A percentile compares a stretch with the other conserved stretches of the same genome.
Evolutionary conservation across 2,329 filamentous ascomycete species (phyloP).

Genomic region (Phialemonium atrogriseum): DNA sequence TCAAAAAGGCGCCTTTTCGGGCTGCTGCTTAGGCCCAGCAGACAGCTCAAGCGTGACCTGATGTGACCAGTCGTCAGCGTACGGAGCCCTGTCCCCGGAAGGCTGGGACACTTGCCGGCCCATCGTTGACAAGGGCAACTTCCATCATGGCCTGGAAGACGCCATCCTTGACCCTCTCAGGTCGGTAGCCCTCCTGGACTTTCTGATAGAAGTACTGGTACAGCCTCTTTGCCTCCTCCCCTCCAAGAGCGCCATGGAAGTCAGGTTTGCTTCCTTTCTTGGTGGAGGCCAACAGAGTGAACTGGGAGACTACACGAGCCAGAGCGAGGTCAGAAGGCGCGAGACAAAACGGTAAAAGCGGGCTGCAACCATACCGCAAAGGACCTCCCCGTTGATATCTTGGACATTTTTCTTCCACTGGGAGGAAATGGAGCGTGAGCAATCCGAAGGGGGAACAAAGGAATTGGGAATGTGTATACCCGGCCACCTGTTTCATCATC

Average conservation of each 20-base stretch:
- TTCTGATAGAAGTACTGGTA: slow-evolving; percentile 79
- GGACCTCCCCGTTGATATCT: slow-evolving; percentile 82
- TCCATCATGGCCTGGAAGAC: slow-evolving; percentile 99
- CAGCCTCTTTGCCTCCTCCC: slow-evolving; percentile 68
- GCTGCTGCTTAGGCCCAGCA: too few relatives aligned
- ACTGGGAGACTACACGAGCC: slow-evolving; percentile 82
- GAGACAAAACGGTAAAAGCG: neutral
- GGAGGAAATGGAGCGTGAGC: slow-evolving; percentile 7
- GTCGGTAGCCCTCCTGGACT: slow-evolving; percentile 61
- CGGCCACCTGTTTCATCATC: slow-evolving; percentile 66
- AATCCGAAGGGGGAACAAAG: slow-evolving; percentile 6
- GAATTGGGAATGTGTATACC: slow-evolving; percentile 33
- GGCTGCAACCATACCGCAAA: slow-evolving; percentile 85
- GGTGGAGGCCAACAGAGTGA: slow-evolving; percentile 86
- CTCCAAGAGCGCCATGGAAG: slow-evolving; percentile 80
- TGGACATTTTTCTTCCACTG: slow-evolving; percentile 88
- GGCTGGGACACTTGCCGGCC: slow-evolving; percentile 49
- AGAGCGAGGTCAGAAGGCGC: slow-evolving; percentile 3
- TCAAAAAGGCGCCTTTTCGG: too few relatives aligned
- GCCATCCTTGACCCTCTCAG: slow-evolving; percentile 82
- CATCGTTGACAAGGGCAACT: slow-evolving; percentile 84
- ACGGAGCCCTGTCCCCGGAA: too few relatives aligned
- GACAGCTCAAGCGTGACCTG: too few relatives aligned
- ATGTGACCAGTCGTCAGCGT: too few relatives aligned
- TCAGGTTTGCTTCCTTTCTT: slow-evolving; percentile 94